These are phyloP conservation scores for Camellia oleifera DNA, from an alignment of 179 eudicot species.

Conservation along the genomic window DNA sequence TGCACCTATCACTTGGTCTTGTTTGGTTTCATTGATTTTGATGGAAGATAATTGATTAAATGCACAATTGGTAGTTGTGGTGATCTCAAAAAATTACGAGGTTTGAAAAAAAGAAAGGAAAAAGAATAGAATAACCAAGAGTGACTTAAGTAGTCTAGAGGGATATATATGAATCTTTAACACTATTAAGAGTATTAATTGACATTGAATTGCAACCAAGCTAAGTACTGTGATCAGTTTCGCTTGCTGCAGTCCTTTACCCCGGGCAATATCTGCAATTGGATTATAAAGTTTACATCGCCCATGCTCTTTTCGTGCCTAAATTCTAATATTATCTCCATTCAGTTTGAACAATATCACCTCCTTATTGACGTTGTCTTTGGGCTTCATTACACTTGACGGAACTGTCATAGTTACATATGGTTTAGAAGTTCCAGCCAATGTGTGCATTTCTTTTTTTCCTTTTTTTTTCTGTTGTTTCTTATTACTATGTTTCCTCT, in stretches of 20 bases:
- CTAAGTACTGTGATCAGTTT: slow-evolving; percentile 5
- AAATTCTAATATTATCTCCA: background rate
- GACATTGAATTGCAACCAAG: background rate
- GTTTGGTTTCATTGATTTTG: slow-evolving; percentile 1
- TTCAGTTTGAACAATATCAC: background rate
- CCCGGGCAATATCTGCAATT: background rate
- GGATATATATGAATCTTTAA: background rate
- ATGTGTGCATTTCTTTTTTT: background rate
- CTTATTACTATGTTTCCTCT: background rate
- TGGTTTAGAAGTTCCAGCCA: slow-evolving; percentile 6
- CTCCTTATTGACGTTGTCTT: background rate
- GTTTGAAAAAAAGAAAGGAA: background rate
- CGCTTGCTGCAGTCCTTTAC: background rate
- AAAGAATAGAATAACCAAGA: background rate
- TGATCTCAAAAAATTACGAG: background rate
- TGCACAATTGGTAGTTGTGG: background rate
- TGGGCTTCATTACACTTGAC: background rate
- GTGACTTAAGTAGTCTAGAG: background rate
- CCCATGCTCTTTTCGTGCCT: background rate
- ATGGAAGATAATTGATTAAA: background rate
- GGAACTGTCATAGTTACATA: background rate
- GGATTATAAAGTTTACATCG: background rate
- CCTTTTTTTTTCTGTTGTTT: background rate
- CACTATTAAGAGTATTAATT: background rate
- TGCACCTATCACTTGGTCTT: background rate